Evolutionary conservation across 2,329 filamentous ascomycete genomes (phyloP).

Genomic region (Penicillium sp.): DNA sequence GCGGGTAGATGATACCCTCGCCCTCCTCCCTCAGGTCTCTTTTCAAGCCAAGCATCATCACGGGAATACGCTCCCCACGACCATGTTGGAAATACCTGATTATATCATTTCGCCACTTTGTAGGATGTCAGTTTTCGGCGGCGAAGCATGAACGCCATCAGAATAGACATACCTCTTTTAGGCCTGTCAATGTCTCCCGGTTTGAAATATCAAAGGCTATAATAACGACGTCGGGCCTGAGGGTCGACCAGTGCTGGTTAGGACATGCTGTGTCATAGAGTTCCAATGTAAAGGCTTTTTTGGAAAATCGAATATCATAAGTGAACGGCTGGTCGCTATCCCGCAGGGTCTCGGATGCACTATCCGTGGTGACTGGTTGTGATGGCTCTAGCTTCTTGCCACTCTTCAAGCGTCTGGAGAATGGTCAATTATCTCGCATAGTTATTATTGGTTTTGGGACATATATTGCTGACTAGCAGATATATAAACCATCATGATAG

Average conservation of each 20-base stretch:
- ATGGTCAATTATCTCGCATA: background rate
- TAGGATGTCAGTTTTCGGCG: background rate
- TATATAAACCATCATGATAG: background rate
- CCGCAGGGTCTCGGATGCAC: constrained; percentile 46
- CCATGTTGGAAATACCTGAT: constrained; percentile 52
- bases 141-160: background rate
- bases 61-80: constrained; percentile 49
- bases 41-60: constrained; percentile 61
- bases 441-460: background rate
- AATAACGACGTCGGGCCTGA: constrained; percentile 56
- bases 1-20: constrained; percentile 44
- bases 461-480: too few species aligned
- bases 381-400: constrained; percentile 8
- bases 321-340: constrained; percentile 60
- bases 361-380: constrained; percentile 31
- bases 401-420: constrained; percentile 21
- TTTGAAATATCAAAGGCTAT: constrained; percentile 60
- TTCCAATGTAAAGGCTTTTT: constrained; percentile 55
- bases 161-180: constrained; percentile 38
- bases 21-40: constrained; percentile 55
- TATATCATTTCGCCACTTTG: constrained; percentile 46
- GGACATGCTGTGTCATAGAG: constrained; percentile 60
- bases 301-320: constrained; percentile 60
- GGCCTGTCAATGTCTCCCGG: constrained; percentile 50
- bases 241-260: constrained; percentile 56